phyloP scores from a whole-genome alignment of 192 early-diverging fungal genomes.

The Helicostylum pulchrum region DNA sequence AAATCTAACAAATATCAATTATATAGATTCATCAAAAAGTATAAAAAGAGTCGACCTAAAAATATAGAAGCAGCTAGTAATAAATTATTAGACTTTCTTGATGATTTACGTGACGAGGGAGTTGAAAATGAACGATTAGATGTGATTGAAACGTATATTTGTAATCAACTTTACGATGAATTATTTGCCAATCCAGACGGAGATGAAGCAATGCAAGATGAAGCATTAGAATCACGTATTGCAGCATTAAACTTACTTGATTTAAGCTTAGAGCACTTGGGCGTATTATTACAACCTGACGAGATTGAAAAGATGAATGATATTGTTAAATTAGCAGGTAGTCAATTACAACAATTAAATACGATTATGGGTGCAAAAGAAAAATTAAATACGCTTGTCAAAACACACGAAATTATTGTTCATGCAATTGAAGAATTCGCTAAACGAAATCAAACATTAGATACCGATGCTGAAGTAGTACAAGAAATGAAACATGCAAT shows the following conservation, averaged over 20 bases:
- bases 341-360: constrained; percentile 43
- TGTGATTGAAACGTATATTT: constrained; percentile 44
- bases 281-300: constrained; percentile 42
- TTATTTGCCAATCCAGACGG: constrained; percentile 39
- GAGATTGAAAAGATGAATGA: constrained; percentile 39
- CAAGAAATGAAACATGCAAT: constrained; percentile 30
- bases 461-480: constrained; percentile 9
- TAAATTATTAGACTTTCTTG: constrained; percentile 11
- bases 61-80: constrained; percentile 16
- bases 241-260: constrained; percentile 65
- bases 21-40: constrained; percentile 29
- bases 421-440: constrained; percentile 6
- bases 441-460: constrained; percentile 9
- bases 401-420: constrained; percentile 41
- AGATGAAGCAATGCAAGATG: constrained; percentile 59
- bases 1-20: no score
- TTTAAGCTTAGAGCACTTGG: constrained; percentile 56
- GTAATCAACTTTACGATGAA: constrained; percentile 38
- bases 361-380: constrained; percentile 38
- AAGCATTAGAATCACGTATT: constrained; percentile 60
- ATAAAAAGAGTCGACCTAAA: constrained; percentile 21
- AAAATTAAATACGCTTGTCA: constrained; percentile 42
- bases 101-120: constrained; percentile 17
- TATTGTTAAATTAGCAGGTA: constrained; percentile 39
- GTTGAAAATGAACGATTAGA: constrained; percentile 41